Evolutionary conservation across 139 green algal species (phyloP), one percentile per base, ranked within the genome.

Genomic region (Ettlia oleoabundans): DNA sequence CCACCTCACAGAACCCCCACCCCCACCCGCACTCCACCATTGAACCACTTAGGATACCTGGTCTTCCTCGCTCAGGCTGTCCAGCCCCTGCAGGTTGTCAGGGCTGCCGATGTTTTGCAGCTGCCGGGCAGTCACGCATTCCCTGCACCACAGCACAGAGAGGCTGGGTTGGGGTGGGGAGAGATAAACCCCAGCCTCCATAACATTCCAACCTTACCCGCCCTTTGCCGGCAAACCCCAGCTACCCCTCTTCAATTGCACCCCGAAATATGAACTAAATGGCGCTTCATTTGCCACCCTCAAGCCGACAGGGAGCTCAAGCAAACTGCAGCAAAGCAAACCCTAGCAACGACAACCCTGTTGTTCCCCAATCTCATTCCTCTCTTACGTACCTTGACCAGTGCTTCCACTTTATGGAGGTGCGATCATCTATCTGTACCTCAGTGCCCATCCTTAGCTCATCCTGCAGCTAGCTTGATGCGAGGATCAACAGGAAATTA

Each of bases 371-470:
- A 10, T 58, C 47, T 10, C 55, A 5, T 9, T 22, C 55, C 55
- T 15, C 40, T 19, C 10, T 30, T 41, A 18, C 41, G n/a, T n/a
- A n/a, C n/a, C n/a, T n/a, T n/a, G n/a, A 76, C 68, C 42, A 41
- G 68, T 76, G 68, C 18, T 43, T 43, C 68, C 68, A 76, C 26
- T 55, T 61, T 7, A 76, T 10, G 26, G 26, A 43, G 5, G 8
- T 41, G 40, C 37, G 22, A 4, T 76, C 68, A 0, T 24, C 28
- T 2, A 58, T 18, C 55, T n/a, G 41, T 9, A 22, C 33, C 64
- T 76, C 68, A 24, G 28, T 55, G 68, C 68, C 68, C 26, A 61
- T 15, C 28, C 40, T 40, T 41, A 76, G 41, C 40, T 76, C 40
- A 18, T 61, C 68, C 68, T 76, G 68, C 26, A 47, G 35, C n/a